phyloP scores from a whole-genome alignment of 2,329 filamentous ascomycete genomes.

The Trichophyton equinum region DNA sequence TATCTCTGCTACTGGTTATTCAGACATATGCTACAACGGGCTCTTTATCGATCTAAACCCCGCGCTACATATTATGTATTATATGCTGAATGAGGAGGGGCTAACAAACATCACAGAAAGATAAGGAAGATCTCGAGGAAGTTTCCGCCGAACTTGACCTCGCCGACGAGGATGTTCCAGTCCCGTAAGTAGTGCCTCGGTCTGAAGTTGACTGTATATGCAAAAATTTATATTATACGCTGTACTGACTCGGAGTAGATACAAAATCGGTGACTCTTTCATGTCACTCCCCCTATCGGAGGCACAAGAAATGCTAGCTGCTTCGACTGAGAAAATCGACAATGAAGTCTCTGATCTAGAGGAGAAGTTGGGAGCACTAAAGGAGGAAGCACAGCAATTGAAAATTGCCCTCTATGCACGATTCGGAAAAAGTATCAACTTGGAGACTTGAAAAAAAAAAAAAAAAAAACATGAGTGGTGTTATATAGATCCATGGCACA shows the following conservation, averaged over 20 bases:
- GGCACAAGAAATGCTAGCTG: constrained; percentile 70
- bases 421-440: constrained; percentile 92
- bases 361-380: constrained; percentile 59
- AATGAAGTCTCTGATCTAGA: constrained; percentile 63
- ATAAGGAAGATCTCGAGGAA: constrained; percentile 96
- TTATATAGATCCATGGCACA: neutral
- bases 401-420: constrained; percentile 89
- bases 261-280: constrained; percentile 95
- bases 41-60: neutral
- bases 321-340: constrained; percentile 61
- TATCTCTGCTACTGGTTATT: neutral
- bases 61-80: neutral
- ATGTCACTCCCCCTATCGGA: constrained; percentile 72
- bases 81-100: neutral
- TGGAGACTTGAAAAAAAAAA: constrained; percentile 42
- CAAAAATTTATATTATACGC: neutral
- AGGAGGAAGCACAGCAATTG: constrained; percentile 76
- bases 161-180: constrained; percentile 83
- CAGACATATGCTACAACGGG: neutral
- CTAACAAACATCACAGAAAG: constrained; percentile 52
- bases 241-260: constrained; percentile 42
- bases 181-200: constrained; percentile 54
- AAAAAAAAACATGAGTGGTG: neutral
- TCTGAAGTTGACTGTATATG: neutral
- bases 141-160: constrained; percentile 83